Base-by-base conservation (phyloP, 495 filamentous ascomycete species). In the Oidiodendron maius region DNA sequence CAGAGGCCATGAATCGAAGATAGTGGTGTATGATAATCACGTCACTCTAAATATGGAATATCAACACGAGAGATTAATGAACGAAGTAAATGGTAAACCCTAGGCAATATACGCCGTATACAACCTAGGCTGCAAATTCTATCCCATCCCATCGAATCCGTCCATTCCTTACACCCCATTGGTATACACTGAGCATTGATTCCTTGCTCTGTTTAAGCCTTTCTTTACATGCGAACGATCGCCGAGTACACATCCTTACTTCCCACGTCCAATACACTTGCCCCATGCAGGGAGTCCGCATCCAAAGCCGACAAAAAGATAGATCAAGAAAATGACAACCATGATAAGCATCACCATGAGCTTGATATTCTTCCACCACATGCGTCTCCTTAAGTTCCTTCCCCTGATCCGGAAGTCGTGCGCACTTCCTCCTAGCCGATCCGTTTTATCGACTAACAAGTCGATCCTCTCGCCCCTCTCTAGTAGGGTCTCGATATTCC, bases 311-410 rank as follows among this genome's bases (percentile, higher is more conserved):
- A 89, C 74, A 54, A 87, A 81, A 15, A 89, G 61, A 63, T 89
- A 89, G 25, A 97, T 56, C 68, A 99, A 78, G 66, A 99, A 85
- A 12, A 89, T 65, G 28, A 94, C 64, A 35, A 97, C 93, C 40
- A 96, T 57, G 2, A 74, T 79, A 56, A 99, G 65, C 58, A 99
- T 63, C 28, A 80, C 81, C 90, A 97, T 96, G 61, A 90, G 55
- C 67, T 94, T 5, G 17, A 38, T 15, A 15, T 98, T 98, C 83
- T 98, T 98, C 91, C 91, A 99, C 93, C 93, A 99, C 94, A 97
- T 97, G 59, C 80, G 72, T 64, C 93, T 74, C 71, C 91, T 86
- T 64, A 99, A 63, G 0, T 87, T 87, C 21, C 86, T 72, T 60
- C 84, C 89, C 52, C 89, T 70, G n/a, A 95, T 78, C 43, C 90